Base-by-base conservation (phyloP, 257 asterid genomes). In the Eustoma russellianum region DNA sequence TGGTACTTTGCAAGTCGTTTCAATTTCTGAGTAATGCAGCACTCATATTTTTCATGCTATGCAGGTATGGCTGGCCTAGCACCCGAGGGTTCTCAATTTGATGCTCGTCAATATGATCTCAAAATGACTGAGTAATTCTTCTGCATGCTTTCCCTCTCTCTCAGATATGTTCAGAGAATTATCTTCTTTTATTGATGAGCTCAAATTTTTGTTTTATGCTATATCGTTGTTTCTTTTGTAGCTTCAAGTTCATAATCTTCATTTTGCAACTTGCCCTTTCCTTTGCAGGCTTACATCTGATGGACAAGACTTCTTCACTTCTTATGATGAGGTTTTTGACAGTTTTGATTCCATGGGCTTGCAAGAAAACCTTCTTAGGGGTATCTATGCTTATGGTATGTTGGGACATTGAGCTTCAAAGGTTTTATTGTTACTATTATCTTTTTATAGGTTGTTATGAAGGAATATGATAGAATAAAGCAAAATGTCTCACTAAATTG, bases 311-410 rank as follows among this genome's bases (percentile, higher is more conserved):
- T 70, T 74, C 57, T 74, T 74, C 57, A 71, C 80, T 53, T 62
- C 74, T 13, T 74, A 70, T 34, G 77, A 74, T 66, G 80, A 74
- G 40, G 80, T 74, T 50, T 61, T 55, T 16, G 80, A 74, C 7
- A 74, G 80, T 62, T 75, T 75, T 48, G 80, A 75, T 50, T 28
- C 72, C 46, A 75, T 75, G 80, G 80, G 80, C 18, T 54, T 75
- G 72, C 77, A 64, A 61, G 80, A 75, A 58, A 70, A 75, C 59
- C 80, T 75, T 57, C 71, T 75, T 6, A 75, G 80, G 54, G 80
- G 80, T 33, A 67, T 75, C 52, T 75, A 75, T 67, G 81, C 81
- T 64, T 75, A 75, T 53, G 81, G 81, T 74, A 74, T 6, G 33
- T 44, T 52, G 28, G 30, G 10, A 24, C 24, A 13, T 8, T 46